Base-by-base conservation (phyloP, 768 basidiomycete species). In the Leccinellum luteum region DNA sequence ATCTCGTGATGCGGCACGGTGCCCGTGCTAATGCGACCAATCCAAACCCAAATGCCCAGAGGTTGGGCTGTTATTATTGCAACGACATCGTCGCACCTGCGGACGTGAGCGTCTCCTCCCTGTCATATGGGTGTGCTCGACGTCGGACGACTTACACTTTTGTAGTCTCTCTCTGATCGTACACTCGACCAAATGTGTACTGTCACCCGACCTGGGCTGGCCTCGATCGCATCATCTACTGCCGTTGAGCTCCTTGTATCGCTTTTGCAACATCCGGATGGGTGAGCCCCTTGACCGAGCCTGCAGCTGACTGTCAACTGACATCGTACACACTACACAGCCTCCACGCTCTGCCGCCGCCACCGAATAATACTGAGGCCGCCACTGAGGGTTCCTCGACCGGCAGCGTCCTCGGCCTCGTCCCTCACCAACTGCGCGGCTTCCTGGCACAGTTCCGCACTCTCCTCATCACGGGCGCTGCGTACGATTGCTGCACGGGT, bases 121-220 rank as follows among this genome's bases (percentile, higher is more conserved):
- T n/a, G 10, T 12, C 15, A 19, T 30, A 6, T 3, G 13, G 13
- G 15, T 21, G 4, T 21, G 17, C 4, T 2, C 9, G 13, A 41
- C 15, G 1, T 21, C 14, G 51, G 19, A 19, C 25, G 13, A 4
- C 19, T 30, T 5, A 48, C 48, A 2, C 14, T 15, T 13, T 19
- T 1, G 6, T 58, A 81, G 86, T 85, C 84, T 3, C 73, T 90
- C 44, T 89, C 90, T 1, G 96, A 98, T 69, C 82, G 94, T 43
- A 96, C 95, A 4, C 82, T 98, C 14, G 97, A 98, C 71, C 96
- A 98, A 71, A 98, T 98, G 96, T 99, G 97, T 69, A 98, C 97
- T 1, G 97, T 99, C 30, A 98, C 96, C 0, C 79, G 97, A 21
- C 97, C 97, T 0, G 96, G 96, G 0, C 80, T 98, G 2, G 97